These are phyloP conservation scores for Tillandsia leiboldiana DNA, from an alignment of 176 grass and related monocot genomes.

Conservation along the genomic window DNA sequence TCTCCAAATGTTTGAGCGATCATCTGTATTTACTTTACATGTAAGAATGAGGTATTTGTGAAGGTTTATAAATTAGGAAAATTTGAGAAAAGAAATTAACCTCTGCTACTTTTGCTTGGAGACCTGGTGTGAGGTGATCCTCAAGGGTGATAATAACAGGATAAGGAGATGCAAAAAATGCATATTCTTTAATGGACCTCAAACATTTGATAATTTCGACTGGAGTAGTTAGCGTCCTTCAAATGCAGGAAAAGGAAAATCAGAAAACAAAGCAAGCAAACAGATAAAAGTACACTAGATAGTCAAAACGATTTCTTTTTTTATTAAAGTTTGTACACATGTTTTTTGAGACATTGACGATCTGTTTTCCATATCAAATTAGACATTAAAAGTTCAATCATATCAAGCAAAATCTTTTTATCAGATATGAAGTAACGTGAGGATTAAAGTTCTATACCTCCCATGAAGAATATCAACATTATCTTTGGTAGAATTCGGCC, in stretches of 20 bases:
- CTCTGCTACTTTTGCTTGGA: constrained; percentile 90
- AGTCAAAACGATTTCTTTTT: no score
- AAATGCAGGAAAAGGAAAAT: constrained; percentile 18
- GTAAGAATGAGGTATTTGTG: constrained; percentile 4
- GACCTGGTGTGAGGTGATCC: constrained; percentile 87
- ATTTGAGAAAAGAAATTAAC: constrained; percentile 30
- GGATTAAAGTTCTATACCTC: constrained; percentile 32
- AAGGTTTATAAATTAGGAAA: neutral
- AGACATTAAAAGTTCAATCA: neutral
- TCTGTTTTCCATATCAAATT: neutral
- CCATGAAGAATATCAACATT: constrained; percentile 75
- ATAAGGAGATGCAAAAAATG: constrained; percentile 57
- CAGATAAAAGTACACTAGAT: no score
- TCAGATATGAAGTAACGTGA: neutral
- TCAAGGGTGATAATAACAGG: constrained; percentile 91
- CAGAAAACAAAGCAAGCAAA: constrained; percentile 6
- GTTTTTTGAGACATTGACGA: no score
- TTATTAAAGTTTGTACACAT: no score
- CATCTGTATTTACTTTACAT: constrained; percentile 40
- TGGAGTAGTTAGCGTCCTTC: constrained; percentile 77
- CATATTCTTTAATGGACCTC: constrained; percentile 74
- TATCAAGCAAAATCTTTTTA: neutral
- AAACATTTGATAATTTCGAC: constrained; percentile 73
- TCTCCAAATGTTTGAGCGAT: constrained; percentile 62
- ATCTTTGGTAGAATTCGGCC: constrained; percentile 70